Evolutionary conservation across 2,329 filamentous ascomycete species (phyloP), one percentile per base, ranked within the genome.

Genomic region (Ceratocystis ficicola): DNA sequence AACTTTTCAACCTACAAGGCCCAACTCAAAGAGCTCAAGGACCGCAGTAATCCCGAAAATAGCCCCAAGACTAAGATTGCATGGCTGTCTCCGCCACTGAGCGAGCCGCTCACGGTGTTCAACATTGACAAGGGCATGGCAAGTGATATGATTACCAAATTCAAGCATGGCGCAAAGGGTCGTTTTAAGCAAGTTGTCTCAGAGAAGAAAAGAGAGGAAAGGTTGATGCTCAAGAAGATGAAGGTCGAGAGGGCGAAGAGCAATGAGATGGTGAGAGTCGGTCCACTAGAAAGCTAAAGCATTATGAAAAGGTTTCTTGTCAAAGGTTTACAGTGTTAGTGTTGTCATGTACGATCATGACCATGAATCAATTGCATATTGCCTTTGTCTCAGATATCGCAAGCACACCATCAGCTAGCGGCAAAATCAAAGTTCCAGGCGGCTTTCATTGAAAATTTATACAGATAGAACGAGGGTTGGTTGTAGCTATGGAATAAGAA

Each of bases 111-210:
- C 63, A 80, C 76, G 1, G 70, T 75, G 0, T 75, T 76, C 0
- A 80, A 85, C 32, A 71, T 95, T 67, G 91, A 83, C 15, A 94
- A 92, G 72, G 93, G 93, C 6, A 85, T 84, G 72, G 92, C 91
- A 3, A 82, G 82, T 3, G 92, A 96, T 73, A 92, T 95, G 87
- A 95, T 97, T 69, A 95, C 90, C 6, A 95, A 95, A 75, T 73
- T 96, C 68, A 93, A 87, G 74, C 88, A 94, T 73, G 93, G 93
- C 0, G 90, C 89, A 0, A 83, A 78, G 74, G 88, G 76, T 69
- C 83, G 76, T 76, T 90, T 82, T 72, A 77, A 79, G 30, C 78
- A 72, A 44, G 75, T 83, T 66, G 79, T 81, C 71, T 77, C 76
- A 0, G 76, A 80, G 65, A 84, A 81, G 72, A 81, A 78, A 55